Base-by-base conservation (phyloP, 805 yeast species). In the Debaryomyces prosopidis region DNA sequence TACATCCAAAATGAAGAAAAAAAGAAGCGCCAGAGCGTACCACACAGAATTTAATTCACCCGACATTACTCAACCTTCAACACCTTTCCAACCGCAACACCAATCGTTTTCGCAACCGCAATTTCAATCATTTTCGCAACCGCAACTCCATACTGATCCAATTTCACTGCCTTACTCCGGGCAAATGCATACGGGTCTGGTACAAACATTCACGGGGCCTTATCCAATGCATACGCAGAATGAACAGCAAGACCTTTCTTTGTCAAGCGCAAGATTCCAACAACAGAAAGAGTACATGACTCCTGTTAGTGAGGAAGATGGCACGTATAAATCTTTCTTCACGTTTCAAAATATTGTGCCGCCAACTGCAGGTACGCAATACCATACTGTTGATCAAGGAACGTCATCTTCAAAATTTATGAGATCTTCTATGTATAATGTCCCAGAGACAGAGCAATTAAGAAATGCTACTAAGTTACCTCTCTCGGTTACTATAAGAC, bases 341-440 rank as follows among this genome's bases (percentile, higher is more conserved):
- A 86, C 97, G 1, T 82, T 87, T 55, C 82, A 84, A 59, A 82
- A 89, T 58, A 84, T 89, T 1, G 76, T 81, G 9, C 96, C 98
- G 4, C 98, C 98, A 3, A 71, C 82, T 11, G 84, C 96, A 0
- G 87, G 92, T 0, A 80, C 89, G 1, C 84, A 81, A 50, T 88
- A 74, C 58, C 73, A 71, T 38, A 79, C 85, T 1, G 70, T 80
- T 23, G 98, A 94, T 62, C 96, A 91, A 62, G 96, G 96, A 5
- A 80, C 84, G 7, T 81, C 96, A 3, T 81, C 88, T 18, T 94
- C 98, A 3, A 81, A 87, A 48, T 83, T 83, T 62, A 79, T 87
- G 59, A 76, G 96, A 47, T 69, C 88, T 50, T 74, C 96, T 4
- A 80, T 90, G 87, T 88, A 89, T 65, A 82, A 84, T 53, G 79